Base-by-base conservation (phyloP, 225 moss, liverwort and hornwort species). In the Thuidium tamariscinum region DNA sequence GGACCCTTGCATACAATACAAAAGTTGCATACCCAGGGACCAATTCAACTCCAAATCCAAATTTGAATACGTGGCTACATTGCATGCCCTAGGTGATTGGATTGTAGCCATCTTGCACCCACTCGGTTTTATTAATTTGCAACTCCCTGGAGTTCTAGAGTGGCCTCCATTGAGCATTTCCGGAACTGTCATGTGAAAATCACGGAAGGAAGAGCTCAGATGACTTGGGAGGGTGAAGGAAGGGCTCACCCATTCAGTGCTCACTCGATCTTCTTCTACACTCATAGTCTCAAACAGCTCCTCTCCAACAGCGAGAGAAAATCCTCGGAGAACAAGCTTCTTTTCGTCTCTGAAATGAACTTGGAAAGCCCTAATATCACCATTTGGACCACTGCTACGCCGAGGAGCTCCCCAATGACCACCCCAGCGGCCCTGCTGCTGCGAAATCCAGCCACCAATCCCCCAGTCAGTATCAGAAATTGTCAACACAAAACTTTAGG, bases 371-470 rank as follows among this genome's bases (percentile, higher is more conserved):
- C 46, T 73, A 14, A 75, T 84, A 75, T 63, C 84, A 51, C 7
- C 13, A 48, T 60, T 7, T 26, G 46, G 42, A 69, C 69, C 69
- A 21, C 11, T 39, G 21, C 5, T 15, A 7, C 4, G 0, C 19
- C 5, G 2, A 9, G 8, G 0, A 21, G 2, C 4, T 7, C 2
- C 0, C 6, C 0, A 7, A 21, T 1, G 7, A 3, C 7, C 7
- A 71, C 55, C 25, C 66, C 27, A 56, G 2, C 10, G 57, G 29
- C 44, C n/a, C 13, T 79, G 57, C 25, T 21, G 20, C 68, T 85
- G 78, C 15, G 14, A 73, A 32, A 73, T 25, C 16, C 69, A 82
- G 9, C 5, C 39, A 12, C 59, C 41, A 41, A 29, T 41, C 11
- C 56, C 10, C 55, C 14, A 69, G 3, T 41, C 10, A 18, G 5